Evolutionary conservation across 169 alveolate species (phyloP), one percentile per base, ranked within the genome.

Genomic region (Plasmodium inui): DNA sequence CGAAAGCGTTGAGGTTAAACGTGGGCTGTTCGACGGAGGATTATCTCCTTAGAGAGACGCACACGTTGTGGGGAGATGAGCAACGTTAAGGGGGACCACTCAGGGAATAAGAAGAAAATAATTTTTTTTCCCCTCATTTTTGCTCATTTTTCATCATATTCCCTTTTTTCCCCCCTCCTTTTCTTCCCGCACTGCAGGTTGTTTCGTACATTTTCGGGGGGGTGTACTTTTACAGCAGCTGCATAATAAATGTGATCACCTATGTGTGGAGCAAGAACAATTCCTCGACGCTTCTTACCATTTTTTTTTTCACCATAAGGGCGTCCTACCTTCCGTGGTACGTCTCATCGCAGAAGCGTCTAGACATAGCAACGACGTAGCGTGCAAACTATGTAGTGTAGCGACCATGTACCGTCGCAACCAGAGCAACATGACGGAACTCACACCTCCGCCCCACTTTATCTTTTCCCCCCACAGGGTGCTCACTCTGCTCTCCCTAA

Each of bases 271-370:
- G 99, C 19, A 92, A 98, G 46, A 97, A 98, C 93, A 98, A 98
- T 83, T 98, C 98, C 7, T 93, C 96, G 78, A 96, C 98, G 34
- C 89, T 98, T 19, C 96, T 98, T 81, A 97, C 98, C 14, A 96
- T 98, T 34, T 90, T 98, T 73, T 96, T 97, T 88, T 83, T 98
- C 93, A 95, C 98, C 39, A 98, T 98, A 30, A 97, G 96, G 39
- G 99, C 99, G 22, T 98, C 99, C 32, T 98, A 98, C 83, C 95
- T 98, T 30, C 98, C 99, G 9, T 98, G 98, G 98, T 96, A 92
- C 67, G 80, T 26, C 73, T 28, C 67, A 22, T 22, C 14, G 17
- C 17, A 37, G 55, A 30, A 17, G 1, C 8, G 78, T 37, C 8
- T 55, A 46, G n/a, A 19, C 53, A 74, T 71, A 67, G 61, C 26